phyloP scores from a whole-genome alignment of 23 red algal species.

The Pyropia haitanensis region DNA sequence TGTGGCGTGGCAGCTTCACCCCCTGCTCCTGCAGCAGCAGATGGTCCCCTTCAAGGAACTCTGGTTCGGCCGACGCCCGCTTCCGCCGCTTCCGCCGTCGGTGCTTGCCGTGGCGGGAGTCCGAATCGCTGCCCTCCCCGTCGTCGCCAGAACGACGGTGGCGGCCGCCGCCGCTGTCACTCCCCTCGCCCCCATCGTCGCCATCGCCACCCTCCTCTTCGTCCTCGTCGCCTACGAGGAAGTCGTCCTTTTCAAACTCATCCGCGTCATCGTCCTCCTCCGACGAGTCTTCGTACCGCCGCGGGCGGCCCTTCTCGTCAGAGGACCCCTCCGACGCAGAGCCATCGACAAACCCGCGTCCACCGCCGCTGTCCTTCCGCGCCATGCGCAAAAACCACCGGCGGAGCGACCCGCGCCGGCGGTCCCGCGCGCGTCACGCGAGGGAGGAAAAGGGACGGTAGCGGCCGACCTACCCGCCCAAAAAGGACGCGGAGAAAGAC shows the following conservation, averaged over 20 bases:
- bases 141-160: not conserved
- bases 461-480: too few relatives aligned
- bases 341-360: too few relatives aligned
- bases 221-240: constrained; percentile 9
- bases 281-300: too few relatives aligned
- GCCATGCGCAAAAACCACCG: too few relatives aligned
- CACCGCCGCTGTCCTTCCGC: too few relatives aligned
- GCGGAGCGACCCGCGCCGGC: too few relatives aligned
- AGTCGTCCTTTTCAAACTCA: constrained; percentile 21
- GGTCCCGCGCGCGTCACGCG: too few relatives aligned
- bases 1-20: constrained; percentile 3
- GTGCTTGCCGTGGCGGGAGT: not conserved
- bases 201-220: constrained; percentile 14
- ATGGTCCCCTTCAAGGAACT: constrained; percentile 10
- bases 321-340: too few relatives aligned
- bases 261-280: constrained; percentile 11
- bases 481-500: too few relatives aligned
- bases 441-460: too few relatives aligned
- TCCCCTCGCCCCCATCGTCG: not conserved
- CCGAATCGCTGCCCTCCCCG: not conserved
- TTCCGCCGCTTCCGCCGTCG: not conserved
- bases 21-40: constrained; percentile 7
- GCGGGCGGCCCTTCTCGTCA: too few relatives aligned
- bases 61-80: constrained; percentile 3
- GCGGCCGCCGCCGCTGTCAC: too few relatives aligned